Percentiles rank a stretch among this genome's conserved stretches.
These are phyloP conservation scores for Echinosophora koreensis DNA, from an alignment of 306 rosid species.

Conservation along the genomic window DNA sequence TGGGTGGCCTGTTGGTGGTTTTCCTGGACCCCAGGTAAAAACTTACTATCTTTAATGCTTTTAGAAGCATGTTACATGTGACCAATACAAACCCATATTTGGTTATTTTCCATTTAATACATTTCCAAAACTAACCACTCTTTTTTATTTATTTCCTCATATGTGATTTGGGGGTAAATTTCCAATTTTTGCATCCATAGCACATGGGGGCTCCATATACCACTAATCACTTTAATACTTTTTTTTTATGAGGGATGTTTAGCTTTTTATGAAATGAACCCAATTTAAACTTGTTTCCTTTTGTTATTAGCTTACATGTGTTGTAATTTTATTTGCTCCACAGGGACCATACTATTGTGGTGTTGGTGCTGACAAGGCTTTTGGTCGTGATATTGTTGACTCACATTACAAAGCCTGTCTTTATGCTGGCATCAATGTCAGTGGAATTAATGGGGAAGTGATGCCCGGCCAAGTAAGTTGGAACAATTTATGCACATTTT, in stretches of 20 bases:
- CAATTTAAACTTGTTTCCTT: not conserved
- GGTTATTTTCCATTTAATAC: conserved; percentile 4
- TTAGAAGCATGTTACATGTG: not conserved
- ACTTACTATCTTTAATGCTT: not conserved
- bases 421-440: conserved; percentile 85
- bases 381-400: conserved; percentile 87
- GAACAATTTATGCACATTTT: not conserved
- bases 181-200: not conserved
- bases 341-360: conserved; percentile 97
- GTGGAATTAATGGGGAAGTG: conserved; percentile 95
- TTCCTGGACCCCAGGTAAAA: conserved; percentile 67
- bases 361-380: conserved; percentile 87
- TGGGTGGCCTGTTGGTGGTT: conserved; percentile 78
- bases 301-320: not conserved
- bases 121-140: not conserved
- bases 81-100: not conserved
- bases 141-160: conserved; percentile 2
- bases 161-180: not conserved
- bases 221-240: too few species aligned
- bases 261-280: not conserved
- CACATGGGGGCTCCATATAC: not conserved
- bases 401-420: conserved; percentile 95
- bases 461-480: conserved; percentile 90
- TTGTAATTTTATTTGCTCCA: conserved; percentile 20
- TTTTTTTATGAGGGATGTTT: not conserved